Percentiles rank a stretch among this genome's conserved stretches.
These are phyloP conservation scores for Dactylonectria macrodidyma DNA, from an alignment of 2,329 filamentous ascomycete genomes.

Conservation along the genomic window DNA sequence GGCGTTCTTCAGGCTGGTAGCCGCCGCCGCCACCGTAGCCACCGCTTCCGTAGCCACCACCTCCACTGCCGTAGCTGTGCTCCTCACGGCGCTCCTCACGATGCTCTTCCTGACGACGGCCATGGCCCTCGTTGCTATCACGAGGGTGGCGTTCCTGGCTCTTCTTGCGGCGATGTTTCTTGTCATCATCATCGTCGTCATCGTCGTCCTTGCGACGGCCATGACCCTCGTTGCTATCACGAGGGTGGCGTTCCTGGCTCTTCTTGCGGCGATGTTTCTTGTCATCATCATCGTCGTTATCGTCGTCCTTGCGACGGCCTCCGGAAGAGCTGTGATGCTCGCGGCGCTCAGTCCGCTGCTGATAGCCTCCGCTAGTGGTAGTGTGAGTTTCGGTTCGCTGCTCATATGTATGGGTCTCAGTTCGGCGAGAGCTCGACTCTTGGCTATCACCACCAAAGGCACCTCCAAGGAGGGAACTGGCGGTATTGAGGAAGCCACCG, in stretches of 20 bases:
- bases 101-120: slow-evolving; percentile 17
- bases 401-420: slow-evolving; percentile 70
- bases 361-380: slow-evolving; percentile 68
- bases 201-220: slow-evolving; percentile 39
- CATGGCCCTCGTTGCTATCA: slow-evolving; percentile 28
- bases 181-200: slow-evolving; percentile 32
- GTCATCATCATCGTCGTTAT: slow-evolving; percentile 34
- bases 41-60: slow-evolving; percentile 14
- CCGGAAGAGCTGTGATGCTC: slow-evolving; percentile 59
- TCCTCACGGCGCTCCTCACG: slow-evolving; percentile 41
- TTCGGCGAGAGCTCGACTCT: slow-evolving; percentile 64
- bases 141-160: slow-evolving; percentile 23
- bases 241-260: slow-evolving; percentile 22
- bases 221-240: slow-evolving; percentile 31
- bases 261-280: slow-evolving; percentile 19
- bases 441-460: slow-evolving; percentile 72
- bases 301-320: slow-evolving; percentile 40
- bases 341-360: slow-evolving; percentile 70
- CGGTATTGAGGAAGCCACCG: slow-evolving; percentile 80
- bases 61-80: slow-evolving; percentile 25
- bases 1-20: slow-evolving; percentile 26
- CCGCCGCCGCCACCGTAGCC: slow-evolving; percentile 23
- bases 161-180: slow-evolving; percentile 17
- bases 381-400: slow-evolving; percentile 69
- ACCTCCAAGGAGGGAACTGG: slow-evolving; percentile 76